Evolutionary conservation across 106 monocot genomes (phyloP), one percentile per base, ranked within the genome.

Genomic region (Iris macrosiphon): DNA sequence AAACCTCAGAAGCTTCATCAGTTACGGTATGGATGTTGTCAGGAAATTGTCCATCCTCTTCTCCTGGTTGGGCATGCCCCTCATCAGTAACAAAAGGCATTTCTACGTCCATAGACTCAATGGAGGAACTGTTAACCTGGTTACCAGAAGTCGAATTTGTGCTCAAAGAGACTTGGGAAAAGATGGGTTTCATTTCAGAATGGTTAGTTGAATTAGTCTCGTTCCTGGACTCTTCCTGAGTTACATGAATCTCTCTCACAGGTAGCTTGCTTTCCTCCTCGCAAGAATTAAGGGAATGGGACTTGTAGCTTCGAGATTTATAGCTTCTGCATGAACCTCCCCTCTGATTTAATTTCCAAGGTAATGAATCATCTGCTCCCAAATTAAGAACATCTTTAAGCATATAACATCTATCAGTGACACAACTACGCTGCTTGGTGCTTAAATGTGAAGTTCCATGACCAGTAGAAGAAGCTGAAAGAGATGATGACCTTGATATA

Each of bases 371-470:
- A 50, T 27, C 23, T 20, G 24, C 35, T 42, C 56, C 40, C 38
- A 67, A 23, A 44, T 57, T 51, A 5, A 61, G 39, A 16, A 61
- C 72, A 72, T 72, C 49, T 30, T 72, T 72, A 45, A 62, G 40
- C 57, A 42, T 67, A 43, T 42, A 55, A 51, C 17, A 26, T 19
- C 41, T 41, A 23, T 40, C 55, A 58, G 23, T 17, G 17, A 15
- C 43, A 42, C 21, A 43, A 31, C 21, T 29, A 16, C 41, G 37
- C 26, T 41, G 49, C 52, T 6, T 49, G 21, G 14, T 37, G 27
- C 41, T 40, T 19, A 26, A 25, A 55, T 65, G 60, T 23, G 58
- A 20, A 27, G 39, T 49, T 32, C 62, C 28, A 48, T 18, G 52
- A 20, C 27, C 21, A 33, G 53, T 20, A 8, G 74, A 64, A 38